Conservation (phyloP, 306 rosid species). For the Canavalia gladiata region DNA sequence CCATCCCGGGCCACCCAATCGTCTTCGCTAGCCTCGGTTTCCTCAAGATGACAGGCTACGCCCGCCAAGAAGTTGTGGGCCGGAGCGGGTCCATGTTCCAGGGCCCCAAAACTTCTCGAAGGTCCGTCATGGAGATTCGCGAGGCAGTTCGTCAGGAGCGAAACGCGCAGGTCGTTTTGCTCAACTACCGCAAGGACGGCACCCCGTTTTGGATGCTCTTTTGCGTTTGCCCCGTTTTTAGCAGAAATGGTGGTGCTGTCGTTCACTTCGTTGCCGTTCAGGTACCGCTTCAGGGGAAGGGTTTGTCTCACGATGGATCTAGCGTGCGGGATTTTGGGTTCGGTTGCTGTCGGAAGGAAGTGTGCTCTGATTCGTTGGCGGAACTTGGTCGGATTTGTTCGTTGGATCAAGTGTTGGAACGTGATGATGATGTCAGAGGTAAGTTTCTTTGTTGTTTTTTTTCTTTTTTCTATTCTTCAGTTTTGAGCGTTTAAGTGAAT, state of each 20-base stretch:
- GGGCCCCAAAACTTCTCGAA: constrained; percentile 72
- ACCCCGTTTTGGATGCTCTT: constrained; percentile 89
- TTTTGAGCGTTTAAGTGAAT: not conserved
- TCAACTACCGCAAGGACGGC: constrained; percentile 87
- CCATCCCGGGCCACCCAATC: constrained; percentile 80
- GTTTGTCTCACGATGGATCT: constrained; percentile 48
- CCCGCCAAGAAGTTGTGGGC: constrained; percentile 75
- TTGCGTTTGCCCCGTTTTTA: constrained; percentile 75
- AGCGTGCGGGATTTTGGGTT: constrained; percentile 53
- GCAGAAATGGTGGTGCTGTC: constrained; percentile 61
- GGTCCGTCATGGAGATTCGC: constrained; percentile 75
- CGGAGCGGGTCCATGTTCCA: constrained; percentile 75
- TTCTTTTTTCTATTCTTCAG: not conserved
- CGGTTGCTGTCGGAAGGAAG: constrained; percentile 83
- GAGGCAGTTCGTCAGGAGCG: constrained; percentile 89
- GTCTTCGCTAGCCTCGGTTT: constrained; percentile 88
- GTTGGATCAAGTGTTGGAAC: constrained; percentile 57
- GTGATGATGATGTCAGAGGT: constrained; percentile 67
- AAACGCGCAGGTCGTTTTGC: constrained; percentile 58
- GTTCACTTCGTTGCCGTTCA: constrained; percentile 87
- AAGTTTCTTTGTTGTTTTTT: constrained; percentile 43
- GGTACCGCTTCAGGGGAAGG: constrained; percentile 54
- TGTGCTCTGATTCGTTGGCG: constrained; percentile 67
- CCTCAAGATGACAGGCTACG: constrained; percentile 80
- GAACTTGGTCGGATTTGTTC: constrained; percentile 60